Percentiles rank a stretch among this genome's conserved stretches.
Evolutionary conservation across 108 stramenopile species (phyloP).

Genomic region (Nitzschia sp.): DNA sequence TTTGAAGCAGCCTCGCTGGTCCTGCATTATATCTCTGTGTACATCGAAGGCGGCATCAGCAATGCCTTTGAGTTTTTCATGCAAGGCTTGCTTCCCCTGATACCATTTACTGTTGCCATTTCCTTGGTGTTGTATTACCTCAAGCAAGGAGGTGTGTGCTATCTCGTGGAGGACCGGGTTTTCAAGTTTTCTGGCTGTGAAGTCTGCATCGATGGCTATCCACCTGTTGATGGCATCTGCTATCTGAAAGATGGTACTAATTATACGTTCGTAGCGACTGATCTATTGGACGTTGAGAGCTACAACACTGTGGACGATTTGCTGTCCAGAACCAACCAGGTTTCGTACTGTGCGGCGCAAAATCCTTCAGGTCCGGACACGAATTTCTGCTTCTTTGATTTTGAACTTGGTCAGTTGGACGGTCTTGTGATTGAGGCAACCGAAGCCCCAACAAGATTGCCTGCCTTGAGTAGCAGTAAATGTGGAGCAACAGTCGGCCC

Average conservation of each 20-base stretch:
- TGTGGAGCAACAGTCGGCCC: constrained; percentile 19
- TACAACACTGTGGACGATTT: not conserved
- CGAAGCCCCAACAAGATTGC: not conserved
- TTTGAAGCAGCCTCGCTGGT: constrained; percentile 8
- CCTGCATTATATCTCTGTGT: constrained; percentile 10
- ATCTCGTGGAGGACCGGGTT: not conserved
- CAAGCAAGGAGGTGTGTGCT: constrained; percentile 14
- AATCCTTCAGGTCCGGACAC: constrained; percentile 1
- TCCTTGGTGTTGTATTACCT: not conserved
- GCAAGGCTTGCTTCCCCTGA: constrained; percentile 6
- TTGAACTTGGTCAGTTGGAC: constrained; percentile 6
- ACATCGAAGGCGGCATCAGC: not conserved
- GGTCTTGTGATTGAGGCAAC: not conserved
- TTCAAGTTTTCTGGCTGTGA: constrained; percentile 15
- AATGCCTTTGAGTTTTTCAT: not conserved
- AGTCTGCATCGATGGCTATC: constrained; percentile 5
- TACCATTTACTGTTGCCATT: constrained; percentile 2
- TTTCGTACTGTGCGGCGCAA: constrained; percentile 11
- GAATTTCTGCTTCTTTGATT: constrained; percentile 26
- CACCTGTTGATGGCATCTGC: constrained; percentile 10
- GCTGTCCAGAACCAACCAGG: constrained; percentile 3
- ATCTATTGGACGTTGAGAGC: not conserved
- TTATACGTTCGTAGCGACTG: not conserved
- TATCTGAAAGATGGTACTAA: not conserved
- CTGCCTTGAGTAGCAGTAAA: constrained; percentile 3